A percentile compares a stretch with the other conserved stretches of the same genome.
Evolutionary conservation across 768 basidiomycete species (phyloP).

Genomic region (Coprinopsis cinerea): DNA sequence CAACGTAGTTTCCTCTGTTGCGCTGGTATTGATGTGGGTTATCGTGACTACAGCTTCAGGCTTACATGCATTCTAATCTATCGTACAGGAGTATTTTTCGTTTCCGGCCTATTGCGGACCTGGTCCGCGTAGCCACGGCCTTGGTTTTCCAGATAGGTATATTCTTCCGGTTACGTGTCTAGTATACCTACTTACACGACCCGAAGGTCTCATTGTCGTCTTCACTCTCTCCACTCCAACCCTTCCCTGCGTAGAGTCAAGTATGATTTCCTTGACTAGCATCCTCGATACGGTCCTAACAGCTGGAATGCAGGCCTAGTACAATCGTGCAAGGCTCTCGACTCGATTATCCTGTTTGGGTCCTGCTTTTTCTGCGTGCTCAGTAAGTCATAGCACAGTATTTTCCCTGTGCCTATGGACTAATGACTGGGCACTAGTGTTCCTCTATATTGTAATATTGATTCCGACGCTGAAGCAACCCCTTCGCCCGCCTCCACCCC

Average conservation of each 20-base stretch:
- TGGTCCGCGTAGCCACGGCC: neutral
- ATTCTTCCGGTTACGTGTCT: neutral
- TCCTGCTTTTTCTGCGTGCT: slow-evolving; percentile 28
- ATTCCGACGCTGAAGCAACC: slow-evolving; percentile 4
- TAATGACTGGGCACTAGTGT: neutral
- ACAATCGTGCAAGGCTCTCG: slow-evolving; percentile 25
- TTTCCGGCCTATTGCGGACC: slow-evolving; percentile 4
- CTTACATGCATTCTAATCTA: neutral
- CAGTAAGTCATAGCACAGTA: slow-evolving; percentile 21
- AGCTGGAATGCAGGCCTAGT: slow-evolving; percentile 20
- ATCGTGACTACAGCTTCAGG: neutral
- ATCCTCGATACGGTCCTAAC: neutral
- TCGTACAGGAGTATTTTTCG: slow-evolving; percentile 1
- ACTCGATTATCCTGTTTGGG: slow-evolving; percentile 23
- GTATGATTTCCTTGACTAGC: slow-evolving; percentile 14
- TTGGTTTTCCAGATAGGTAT: slow-evolving; percentile 9
- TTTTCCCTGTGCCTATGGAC: neutral
- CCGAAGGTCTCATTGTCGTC: slow-evolving; percentile 26
- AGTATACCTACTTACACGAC: slow-evolving; percentile 3
- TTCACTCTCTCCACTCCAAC: slow-evolving; percentile 24
- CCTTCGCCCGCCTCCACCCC: neutral
- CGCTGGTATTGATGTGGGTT: slow-evolving; percentile 5
- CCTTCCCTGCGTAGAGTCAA: slow-evolving; percentile 31
- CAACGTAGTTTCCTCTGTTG: slow-evolving; percentile 3
- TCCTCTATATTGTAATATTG: slow-evolving; percentile 1